Evolutionary conservation across 345 rosid genomes (phyloP).

Genomic region (Eucalyptus curtisii): DNA sequence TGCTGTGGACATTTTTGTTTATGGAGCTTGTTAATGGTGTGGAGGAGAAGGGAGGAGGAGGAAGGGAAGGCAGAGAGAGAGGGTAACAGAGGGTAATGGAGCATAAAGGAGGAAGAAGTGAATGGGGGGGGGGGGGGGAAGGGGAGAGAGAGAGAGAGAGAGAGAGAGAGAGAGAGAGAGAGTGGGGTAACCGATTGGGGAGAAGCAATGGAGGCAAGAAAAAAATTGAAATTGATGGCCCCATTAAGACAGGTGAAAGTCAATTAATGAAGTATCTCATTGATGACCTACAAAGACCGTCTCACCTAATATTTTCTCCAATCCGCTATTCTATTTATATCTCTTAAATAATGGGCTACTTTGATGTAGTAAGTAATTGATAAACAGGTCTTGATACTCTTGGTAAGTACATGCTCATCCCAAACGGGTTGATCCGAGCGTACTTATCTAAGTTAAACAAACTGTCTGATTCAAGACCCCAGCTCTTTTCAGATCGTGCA

Average conservation of each 20-base stretch:
- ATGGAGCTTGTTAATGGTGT: background rate
- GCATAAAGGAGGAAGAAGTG: too few relatives aligned
- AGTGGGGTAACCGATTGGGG: too few relatives aligned
- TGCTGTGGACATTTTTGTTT: background rate
- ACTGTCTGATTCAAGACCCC: background rate
- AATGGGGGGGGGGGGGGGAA: rapidly evolving
- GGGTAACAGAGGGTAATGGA: too few relatives aligned
- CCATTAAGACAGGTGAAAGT: rapidly evolving
- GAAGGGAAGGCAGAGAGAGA: background rate
- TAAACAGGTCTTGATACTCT: background rate
- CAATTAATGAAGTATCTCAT: background rate
- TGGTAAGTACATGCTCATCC: background rate
- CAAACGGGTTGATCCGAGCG: background rate
- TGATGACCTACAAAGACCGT: background rate
- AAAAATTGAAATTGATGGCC: too few relatives aligned
- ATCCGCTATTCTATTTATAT: background rate
- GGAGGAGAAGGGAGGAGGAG: background rate
- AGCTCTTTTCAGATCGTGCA: background rate
- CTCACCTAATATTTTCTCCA: background rate
- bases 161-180: too few relatives aligned
- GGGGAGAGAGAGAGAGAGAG: rapidly evolving
- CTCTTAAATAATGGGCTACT: background rate
- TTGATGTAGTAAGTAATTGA: background rate
- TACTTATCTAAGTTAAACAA: background rate
- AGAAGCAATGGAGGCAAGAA: too few relatives aligned